Conservation (phyloP, 441 rosid genomes). For the Mallotus repandus region DNA sequence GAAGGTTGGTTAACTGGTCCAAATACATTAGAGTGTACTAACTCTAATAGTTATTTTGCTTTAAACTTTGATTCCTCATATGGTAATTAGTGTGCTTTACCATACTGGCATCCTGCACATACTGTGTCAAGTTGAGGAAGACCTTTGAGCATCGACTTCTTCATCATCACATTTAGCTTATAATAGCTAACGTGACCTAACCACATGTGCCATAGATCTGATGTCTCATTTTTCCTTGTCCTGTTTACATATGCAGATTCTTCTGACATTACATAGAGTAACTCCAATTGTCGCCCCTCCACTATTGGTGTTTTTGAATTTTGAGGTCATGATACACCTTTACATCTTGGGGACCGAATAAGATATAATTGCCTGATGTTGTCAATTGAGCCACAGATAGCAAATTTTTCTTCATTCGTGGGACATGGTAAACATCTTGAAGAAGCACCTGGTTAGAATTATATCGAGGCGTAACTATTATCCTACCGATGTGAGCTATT, state of each 20-base stretch:
- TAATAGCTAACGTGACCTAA: too few species aligned
- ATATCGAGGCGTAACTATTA: too few species aligned
- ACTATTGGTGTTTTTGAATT: neutral
- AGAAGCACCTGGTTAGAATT: too few species aligned
- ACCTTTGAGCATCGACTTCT: neutral
- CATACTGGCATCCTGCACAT: neutral
- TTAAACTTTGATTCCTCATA: neutral
- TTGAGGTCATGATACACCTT: too few species aligned
- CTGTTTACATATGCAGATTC: neutral
- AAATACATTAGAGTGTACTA: neutral
- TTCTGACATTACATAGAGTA: neutral
- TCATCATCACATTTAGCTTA: neutral
- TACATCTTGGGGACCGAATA: too few species aligned
- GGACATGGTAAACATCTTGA: too few species aligned
- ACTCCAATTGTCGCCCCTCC: neutral
- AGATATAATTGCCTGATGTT: too few species aligned
- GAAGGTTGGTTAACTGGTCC: neutral
- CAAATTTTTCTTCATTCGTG: too few species aligned
- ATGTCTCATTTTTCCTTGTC: neutral
- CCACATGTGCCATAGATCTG: too few species aligned
- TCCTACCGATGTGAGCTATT: neutral
- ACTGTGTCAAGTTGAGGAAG: neutral
- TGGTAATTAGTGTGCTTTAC: neutral
- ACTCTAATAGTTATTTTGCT: neutral
- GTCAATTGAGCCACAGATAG: too few species aligned